phyloP scores from a whole-genome alignment of 2,329 filamentous ascomycete genomes.

The Paecilomyces sp. region DNA sequence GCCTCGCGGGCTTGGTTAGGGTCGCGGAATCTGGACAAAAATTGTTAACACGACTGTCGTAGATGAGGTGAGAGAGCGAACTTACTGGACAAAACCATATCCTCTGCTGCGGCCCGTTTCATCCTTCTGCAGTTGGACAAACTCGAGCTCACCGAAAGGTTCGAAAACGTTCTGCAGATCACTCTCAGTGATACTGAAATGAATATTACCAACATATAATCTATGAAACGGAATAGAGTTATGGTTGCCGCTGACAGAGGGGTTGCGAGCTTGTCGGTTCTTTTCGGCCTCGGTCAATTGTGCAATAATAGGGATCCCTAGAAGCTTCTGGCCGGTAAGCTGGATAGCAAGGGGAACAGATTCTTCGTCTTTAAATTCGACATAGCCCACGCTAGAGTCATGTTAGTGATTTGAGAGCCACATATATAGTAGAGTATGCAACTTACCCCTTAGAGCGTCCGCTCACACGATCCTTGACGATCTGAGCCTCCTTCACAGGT shows the following conservation, averaged over 20 bases:
- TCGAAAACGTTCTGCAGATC: conserved; percentile 96
- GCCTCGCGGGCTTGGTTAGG: conserved; percentile 88
- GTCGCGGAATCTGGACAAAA: conserved; percentile 67
- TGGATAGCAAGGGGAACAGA: conserved; percentile 89
- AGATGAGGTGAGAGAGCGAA: conserved; percentile 16
- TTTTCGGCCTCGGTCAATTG: conserved; percentile 99
- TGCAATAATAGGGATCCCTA: conserved; percentile 97
- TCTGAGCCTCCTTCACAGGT: conserved; percentile 92
- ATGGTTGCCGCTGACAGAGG: conserved; percentile 57
- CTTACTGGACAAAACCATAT: conserved; percentile 98
- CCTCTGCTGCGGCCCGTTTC: conserved; percentile 84
- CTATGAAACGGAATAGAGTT: conserved; percentile 93
- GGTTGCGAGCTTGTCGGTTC: conserved; percentile 88
- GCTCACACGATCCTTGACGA: conserved; percentile 95
- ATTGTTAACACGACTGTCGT: conserved; percentile 25
- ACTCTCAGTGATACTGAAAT: conserved; percentile 97
- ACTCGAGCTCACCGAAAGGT: conserved; percentile 95
- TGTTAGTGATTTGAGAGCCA: conserved; percentile 2
- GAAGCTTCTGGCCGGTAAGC: conserved; percentile 95
- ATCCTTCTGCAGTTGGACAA: conserved; percentile 95
- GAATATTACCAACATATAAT: conserved; percentile 97
- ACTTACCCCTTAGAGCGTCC: conserved; percentile 92
- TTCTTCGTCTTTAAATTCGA: conserved; percentile 96
- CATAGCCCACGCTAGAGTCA: conserved; percentile 77
- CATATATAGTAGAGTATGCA: conserved; percentile 27